A percentile compares a stretch with the other conserved stretches of the same genome.
These are phyloP conservation scores for Pythium apleroticum DNA, from an alignment of 352 stramenopile genomes.

Conservation along the genomic window DNA sequence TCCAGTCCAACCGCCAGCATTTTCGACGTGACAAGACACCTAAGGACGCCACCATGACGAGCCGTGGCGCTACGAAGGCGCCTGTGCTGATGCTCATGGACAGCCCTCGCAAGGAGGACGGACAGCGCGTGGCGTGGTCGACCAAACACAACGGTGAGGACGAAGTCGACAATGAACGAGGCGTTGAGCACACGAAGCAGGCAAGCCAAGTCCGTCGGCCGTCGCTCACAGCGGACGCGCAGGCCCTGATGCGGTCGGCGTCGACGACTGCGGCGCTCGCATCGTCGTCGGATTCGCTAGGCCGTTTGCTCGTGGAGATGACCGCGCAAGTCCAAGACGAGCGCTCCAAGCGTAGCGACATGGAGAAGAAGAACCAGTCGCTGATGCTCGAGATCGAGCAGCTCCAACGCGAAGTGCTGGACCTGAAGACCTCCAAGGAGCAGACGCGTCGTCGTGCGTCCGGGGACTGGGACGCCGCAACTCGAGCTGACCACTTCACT, in stretches of 20 bases:
- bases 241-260: background rate
- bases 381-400: slow-evolving; percentile 70
- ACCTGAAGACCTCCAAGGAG: slow-evolving; percentile 45
- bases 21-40: background rate
- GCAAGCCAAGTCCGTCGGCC: background rate
- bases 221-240: slow-evolving; percentile 4
- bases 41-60: background rate
- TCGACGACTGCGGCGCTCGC: background rate
- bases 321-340: slow-evolving; percentile 63
- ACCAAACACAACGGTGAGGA: background rate
- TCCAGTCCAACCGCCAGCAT: background rate
- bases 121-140: slow-evolving; percentile 1
- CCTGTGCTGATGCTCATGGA: slow-evolving; percentile 28
- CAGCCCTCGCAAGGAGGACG: slow-evolving; percentile 22
- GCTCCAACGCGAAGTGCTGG: slow-evolving; percentile 58
- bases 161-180: background rate
- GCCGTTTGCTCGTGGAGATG: slow-evolving; percentile 58
- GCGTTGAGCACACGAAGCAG: background rate
- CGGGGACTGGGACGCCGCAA: slow-evolving; percentile 19
- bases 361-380: slow-evolving; percentile 66
- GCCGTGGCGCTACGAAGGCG: background rate
- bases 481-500: background rate
- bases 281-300: slow-evolving; percentile 40
- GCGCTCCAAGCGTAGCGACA: slow-evolving; percentile 41
- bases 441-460: slow-evolving; percentile 18